Conservation (phyloP, 179 eudicot genomes). For the Camellia oleifera region DNA sequence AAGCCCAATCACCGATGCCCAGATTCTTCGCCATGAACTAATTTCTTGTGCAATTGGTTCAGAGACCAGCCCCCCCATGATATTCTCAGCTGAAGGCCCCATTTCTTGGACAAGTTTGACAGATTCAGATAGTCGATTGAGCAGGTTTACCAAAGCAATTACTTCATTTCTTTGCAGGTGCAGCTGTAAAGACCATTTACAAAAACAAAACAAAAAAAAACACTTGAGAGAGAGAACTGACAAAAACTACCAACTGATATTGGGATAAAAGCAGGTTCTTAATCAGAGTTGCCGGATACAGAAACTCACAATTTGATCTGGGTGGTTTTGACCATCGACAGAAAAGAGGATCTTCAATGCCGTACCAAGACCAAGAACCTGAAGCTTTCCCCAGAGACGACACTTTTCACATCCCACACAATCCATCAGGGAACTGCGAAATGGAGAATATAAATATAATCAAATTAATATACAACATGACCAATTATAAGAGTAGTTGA, state of each 20-base stretch:
- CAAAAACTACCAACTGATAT: background rate
- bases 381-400: constrained; percentile 96
- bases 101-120: constrained; percentile 57
- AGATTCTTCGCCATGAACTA: constrained; percentile 31
- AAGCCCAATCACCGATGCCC: constrained; percentile 27
- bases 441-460: constrained; percentile 3
- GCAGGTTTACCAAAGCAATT: constrained; percentile 78
- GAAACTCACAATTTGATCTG: constrained; percentile 53
- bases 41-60: constrained; percentile 22
- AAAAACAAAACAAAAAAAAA: background rate
- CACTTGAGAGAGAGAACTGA: background rate
- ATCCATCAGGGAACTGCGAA: constrained; percentile 83
- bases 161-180: constrained; percentile 88
- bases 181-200: constrained; percentile 36
- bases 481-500: background rate
- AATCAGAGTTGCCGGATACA: background rate
- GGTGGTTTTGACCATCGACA: constrained; percentile 40
- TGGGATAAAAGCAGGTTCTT: background rate
- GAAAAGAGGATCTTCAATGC: constrained; percentile 84
- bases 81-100: constrained; percentile 47
- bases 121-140: constrained; percentile 79
- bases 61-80: constrained; percentile 28
- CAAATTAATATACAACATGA: background rate
- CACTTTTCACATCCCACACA: constrained; percentile 96
- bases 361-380: constrained; percentile 92